These are phyloP conservation scores for Hygrocybe punicea DNA, from an alignment of 768 basidiomycete genomes.

Conservation along the genomic window DNA sequence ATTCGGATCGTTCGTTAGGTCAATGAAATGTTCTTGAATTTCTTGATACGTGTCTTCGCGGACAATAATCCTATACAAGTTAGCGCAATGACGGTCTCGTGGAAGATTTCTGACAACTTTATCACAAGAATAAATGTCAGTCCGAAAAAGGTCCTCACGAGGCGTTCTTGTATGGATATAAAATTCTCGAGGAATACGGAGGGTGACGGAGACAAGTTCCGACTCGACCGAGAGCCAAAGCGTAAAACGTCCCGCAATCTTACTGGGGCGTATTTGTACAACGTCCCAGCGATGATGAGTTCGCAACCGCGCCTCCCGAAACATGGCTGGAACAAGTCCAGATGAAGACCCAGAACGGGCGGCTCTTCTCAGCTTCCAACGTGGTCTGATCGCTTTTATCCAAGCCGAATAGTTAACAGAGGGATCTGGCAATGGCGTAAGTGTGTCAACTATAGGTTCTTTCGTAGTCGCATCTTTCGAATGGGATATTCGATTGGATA, in stretches of 20 bases:
- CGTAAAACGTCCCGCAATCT: slow-evolving; percentile 74
- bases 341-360: slow-evolving; percentile 44
- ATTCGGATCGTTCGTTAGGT: slow-evolving; percentile 88
- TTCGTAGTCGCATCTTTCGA: slow-evolving; percentile 43
- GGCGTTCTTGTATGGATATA: slow-evolving; percentile 80
- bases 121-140: slow-evolving; percentile 65
- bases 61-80: slow-evolving; percentile 81
- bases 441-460: slow-evolving; percentile 31
- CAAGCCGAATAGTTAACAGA: slow-evolving; percentile 66
- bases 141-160: slow-evolving; percentile 61
- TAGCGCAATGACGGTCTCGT: slow-evolving; percentile 66
- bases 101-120: slow-evolving; percentile 78
- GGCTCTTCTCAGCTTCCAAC: slow-evolving; percentile 67
- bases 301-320: slow-evolving; percentile 56
- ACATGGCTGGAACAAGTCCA: slow-evolving; percentile 65
- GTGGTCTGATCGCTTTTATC: slow-evolving; percentile 69
- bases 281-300: slow-evolving; percentile 84
- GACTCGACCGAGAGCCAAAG: slow-evolving; percentile 85
- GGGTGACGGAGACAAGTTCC: slow-evolving; percentile 71
- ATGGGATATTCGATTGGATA: slow-evolving; percentile 50
- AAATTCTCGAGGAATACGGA: slow-evolving; percentile 88
- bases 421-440: slow-evolving; percentile 58
- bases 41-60: slow-evolving; percentile 81
- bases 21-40: slow-evolving; percentile 87
- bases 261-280: slow-evolving; percentile 79